Evolutionary conservation across 2,329 filamentous ascomycete genomes (phyloP).

Genomic region (Cordyceps farinosa): DNA sequence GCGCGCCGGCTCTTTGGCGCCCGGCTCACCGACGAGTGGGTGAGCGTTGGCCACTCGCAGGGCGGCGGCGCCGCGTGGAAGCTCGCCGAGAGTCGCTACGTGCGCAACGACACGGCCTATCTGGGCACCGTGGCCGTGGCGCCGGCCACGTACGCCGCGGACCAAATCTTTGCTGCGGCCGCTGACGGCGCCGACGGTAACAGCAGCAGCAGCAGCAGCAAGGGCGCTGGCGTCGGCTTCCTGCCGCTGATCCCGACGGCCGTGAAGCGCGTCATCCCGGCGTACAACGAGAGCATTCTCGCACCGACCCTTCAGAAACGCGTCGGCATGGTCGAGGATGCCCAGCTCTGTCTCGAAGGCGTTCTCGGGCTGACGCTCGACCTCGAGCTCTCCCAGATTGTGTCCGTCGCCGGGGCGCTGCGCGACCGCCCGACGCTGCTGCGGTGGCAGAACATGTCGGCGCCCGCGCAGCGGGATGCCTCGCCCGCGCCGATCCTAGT

Average conservation of each 20-base stretch:
- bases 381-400: neutral
- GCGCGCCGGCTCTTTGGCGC: conserved; percentile 17
- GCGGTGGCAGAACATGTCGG: conserved; percentile 18
- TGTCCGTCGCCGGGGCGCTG: neutral
- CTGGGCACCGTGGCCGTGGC: neutral
- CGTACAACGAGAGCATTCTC: conserved; percentile 7
- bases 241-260: neutral
- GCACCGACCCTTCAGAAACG: neutral
- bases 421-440: neutral
- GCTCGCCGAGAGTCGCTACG: conserved; percentile 20
- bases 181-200: neutral
- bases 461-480: conserved; percentile 13
- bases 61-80: conserved; percentile 23
- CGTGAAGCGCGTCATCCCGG: conserved; percentile 1
- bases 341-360: neutral
- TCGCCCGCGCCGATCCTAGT: conserved; percentile 19
- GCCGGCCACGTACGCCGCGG: neutral
- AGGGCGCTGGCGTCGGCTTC: neutral
- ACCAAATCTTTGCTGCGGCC: neutral
- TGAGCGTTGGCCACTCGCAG: conserved; percentile 22
- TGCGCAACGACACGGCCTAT: conserved; percentile 1
- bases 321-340: neutral
- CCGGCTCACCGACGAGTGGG: conserved; percentile 18
- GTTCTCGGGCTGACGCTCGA: conserved; percentile 10
- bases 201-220: neutral